Evolutionary conservation across 176 grass and related monocot species (phyloP).

Genomic region (Oryza glumipatula): DNA sequence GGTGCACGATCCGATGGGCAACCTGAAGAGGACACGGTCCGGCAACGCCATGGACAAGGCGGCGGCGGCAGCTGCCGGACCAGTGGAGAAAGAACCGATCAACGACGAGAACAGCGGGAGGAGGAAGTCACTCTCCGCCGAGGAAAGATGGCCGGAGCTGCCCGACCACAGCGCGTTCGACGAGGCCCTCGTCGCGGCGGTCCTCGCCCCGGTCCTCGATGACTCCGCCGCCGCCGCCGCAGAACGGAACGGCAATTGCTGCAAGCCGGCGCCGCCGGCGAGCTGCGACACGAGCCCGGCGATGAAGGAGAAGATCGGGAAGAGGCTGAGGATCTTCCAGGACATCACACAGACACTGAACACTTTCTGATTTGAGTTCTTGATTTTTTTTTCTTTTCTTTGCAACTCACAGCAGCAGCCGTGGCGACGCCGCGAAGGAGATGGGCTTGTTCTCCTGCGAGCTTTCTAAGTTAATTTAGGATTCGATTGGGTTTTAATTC

Average conservation of each 20-base stretch:
- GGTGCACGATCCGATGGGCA: conserved; percentile 58
- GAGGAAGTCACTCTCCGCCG: conserved; percentile 59
- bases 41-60: conserved; percentile 53
- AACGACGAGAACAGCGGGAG: conserved; percentile 40
- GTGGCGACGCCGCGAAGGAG: conserved; percentile 56
- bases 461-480: conserved; percentile 49
- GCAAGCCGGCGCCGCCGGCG: conserved; percentile 9
- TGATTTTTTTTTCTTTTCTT: conserved; percentile 18
- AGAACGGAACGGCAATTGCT: not conserved
- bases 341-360: conserved; percentile 77
- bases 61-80: not conserved
- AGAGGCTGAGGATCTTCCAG: conserved; percentile 94
- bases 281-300: conserved; percentile 62
- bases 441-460: conserved; percentile 89
- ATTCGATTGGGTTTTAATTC: conserved; percentile 20
- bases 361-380: conserved; percentile 42
- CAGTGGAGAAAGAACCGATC: conserved; percentile 33
- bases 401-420: conserved; percentile 40
- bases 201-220: conserved; percentile 60
- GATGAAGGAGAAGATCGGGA: conserved; percentile 70
- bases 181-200: conserved; percentile 69
- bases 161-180: conserved; percentile 80
- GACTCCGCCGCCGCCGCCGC: conserved; percentile 14
- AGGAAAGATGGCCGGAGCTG: conserved; percentile 90
- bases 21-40: conserved; percentile 92